Evolutionary conservation across 108 stramenopile species (phyloP), one percentile per base, ranked within the genome.

Genomic region (Bacterosira constricta): DNA sequence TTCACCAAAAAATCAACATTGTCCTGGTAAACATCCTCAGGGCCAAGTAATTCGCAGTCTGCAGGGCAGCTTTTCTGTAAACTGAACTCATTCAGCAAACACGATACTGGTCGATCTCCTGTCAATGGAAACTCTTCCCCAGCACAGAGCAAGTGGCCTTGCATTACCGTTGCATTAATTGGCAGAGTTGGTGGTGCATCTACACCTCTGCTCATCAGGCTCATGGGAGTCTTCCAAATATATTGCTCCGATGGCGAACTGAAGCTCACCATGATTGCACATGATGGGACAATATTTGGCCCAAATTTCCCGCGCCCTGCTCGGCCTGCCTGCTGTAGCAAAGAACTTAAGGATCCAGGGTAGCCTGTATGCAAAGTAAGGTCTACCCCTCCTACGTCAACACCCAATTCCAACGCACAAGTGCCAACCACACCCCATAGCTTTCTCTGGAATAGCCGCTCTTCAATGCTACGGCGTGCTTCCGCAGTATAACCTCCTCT

Each of bases 351-450:
- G 7, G 79, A 81, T 3, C 87, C 86, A 20, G 95, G 94, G 69
- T 91, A 96, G 1, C 97, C 98, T 50, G 96, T 83, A 53, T 98
- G 98, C 27, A 99, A 52, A 3, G 97, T 97, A 7, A 96, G 68
- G 53, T 97, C 94, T 6, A 99, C 86, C 3, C 85, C 86, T n/a
- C 98, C 98, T 37, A 99, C 87, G 78, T 99, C 97, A 11, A 99
- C 87, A 20, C 98, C 98, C 0, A 98, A 81, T 72, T 98, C 98
- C n/a, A 98, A 83, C 1, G 98, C 98, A 37, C 73, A 80, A 0
- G 97, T 98, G 0, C 94, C 96, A 0, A 93, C 92, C 8, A 98
- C 96, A 20, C 94, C 98, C 20, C 93, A 47, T 4, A 99, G 85
- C 32, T 93, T 71, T 17, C 86, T 78, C 26, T 69, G 39, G 68